Evolutionary conservation across 2,329 filamentous ascomycete genomes (phyloP).

Genomic region (Alternaria tenuissima): DNA sequence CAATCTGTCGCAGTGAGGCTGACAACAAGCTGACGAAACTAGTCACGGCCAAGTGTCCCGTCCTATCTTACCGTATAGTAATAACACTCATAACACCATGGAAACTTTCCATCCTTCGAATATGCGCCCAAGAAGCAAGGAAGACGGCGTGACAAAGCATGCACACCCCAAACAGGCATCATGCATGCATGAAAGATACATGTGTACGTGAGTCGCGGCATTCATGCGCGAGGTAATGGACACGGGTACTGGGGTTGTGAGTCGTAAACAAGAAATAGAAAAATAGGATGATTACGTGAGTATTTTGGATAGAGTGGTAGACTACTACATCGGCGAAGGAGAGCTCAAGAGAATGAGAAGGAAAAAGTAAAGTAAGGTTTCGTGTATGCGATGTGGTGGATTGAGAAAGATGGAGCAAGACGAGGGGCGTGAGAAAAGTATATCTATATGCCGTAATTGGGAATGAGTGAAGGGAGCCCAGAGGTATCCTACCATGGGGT

Average conservation of each 20-base stretch:
- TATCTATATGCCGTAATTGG: neutral
- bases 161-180: neutral
- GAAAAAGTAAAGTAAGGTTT: neutral
- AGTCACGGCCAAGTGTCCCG: neutral
- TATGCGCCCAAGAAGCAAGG: neutral
- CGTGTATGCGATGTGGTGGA: neutral
- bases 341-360: neutral
- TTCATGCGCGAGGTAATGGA: neutral
- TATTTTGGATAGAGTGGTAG: neutral
- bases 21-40: neutral
- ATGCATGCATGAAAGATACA: neutral
- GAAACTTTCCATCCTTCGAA: neutral
- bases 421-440: neutral
- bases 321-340: neutral
- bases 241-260: neutral
- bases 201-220: neutral
- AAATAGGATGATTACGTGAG: neutral
- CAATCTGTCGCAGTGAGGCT: neutral
- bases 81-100: neutral
- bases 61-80: neutral
- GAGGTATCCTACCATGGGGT: neutral
- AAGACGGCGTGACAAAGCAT: constrained; percentile 1
- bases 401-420: neutral
- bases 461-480: neutral
- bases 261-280: neutral